Base-by-base conservation (phyloP, 225 moss, liverwort and hornwort genomes). In the Physcomitrium patens region DNA sequence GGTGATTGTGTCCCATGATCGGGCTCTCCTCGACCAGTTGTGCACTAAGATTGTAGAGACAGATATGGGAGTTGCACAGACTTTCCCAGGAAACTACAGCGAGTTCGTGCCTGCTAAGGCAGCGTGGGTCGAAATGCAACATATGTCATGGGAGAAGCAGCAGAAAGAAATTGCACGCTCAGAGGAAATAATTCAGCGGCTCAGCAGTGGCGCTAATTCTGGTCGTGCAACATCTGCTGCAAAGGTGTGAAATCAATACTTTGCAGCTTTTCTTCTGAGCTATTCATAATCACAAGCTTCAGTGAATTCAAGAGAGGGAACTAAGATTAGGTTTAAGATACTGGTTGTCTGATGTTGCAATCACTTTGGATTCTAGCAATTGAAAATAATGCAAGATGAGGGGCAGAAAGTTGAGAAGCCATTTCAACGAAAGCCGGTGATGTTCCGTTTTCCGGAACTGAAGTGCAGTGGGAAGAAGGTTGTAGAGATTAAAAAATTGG, bases 1-100 rank as follows among this genome's bases (percentile, higher is more conserved):
- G 95, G 95, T 95, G 65, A 68, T 95, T 17, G 92, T 95, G 22
- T 95, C 95, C 42, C 95, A 95, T 54, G 95, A 95, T 80, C 84
- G 95, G 23, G 92, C 95, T 50, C 92, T 95, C 52, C 85, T 92
- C 17, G 95, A 95, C 66, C 91, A 92, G 73, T 80, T 95, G 50
- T 95, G 94, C 83, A 92, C 89, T 42, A 91, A 92, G 81, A 95
- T 95, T 58, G 91, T 95, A 64, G 95, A 95, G 76, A 95, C 92
- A n/a, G 92, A 95, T 71, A 89, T 92, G 91, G 95, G 95, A 31
- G 85, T 95, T 50, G 87, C 95, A 45, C 87, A 87, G 58, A 92
- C 95, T 11, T 95, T 91, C 57, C 86, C 87, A 63, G 95, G 95
- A 28, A 92, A 95, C 61, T 95, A 95, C 65, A 91, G 90, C 50